phyloP scores from a whole-genome alignment of 2,329 filamentous ascomycete genomes.

The Cytospora leucostoma region DNA sequence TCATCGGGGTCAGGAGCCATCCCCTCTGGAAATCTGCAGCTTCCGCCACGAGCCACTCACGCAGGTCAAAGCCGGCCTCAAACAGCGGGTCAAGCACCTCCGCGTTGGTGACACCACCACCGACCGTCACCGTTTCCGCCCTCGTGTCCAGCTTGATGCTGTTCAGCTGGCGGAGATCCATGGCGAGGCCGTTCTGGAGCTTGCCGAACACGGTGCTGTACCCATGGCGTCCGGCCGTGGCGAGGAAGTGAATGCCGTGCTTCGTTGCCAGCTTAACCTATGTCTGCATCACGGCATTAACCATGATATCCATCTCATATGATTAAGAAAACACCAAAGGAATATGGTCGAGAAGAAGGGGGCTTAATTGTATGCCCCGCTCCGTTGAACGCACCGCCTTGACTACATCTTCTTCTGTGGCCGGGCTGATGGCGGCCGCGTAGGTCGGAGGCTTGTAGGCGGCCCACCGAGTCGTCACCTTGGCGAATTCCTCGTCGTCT shows the following conservation, averaged over 20 bases:
- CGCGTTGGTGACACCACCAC: slow-evolving; percentile 2
- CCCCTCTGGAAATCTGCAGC: not conserved
- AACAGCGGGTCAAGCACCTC: slow-evolving; percentile 9
- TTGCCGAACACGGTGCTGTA: not conserved
- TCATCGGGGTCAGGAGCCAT: not conserved
- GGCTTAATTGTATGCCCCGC: too few species aligned
- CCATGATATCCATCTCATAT: not conserved
- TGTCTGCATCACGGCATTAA: not conserved
- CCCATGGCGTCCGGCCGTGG: slow-evolving; percentile 2
- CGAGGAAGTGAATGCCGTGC: slow-evolving; percentile 1
- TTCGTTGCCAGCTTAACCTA: not conserved
- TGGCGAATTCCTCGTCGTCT: not conserved
- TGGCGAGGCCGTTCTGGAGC: not conserved
- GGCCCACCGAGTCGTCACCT: slow-evolving; percentile 5
- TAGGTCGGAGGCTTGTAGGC: slow-evolving; percentile 5
- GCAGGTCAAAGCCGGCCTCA: not conserved
- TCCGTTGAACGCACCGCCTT: not conserved
- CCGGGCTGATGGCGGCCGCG: slow-evolving; percentile 6
- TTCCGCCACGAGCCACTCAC: not conserved
- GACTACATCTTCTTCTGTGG: slow-evolving; percentile 3
- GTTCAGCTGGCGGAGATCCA: not conserved
- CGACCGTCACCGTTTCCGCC: not conserved
- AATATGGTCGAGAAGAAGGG: not conserved
- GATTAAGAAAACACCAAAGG: not conserved
- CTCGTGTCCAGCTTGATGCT: not conserved